Conservation (phyloP, 2,329 filamentous ascomycete genomes). For the Plectosphaerella cucumerina region DNA sequence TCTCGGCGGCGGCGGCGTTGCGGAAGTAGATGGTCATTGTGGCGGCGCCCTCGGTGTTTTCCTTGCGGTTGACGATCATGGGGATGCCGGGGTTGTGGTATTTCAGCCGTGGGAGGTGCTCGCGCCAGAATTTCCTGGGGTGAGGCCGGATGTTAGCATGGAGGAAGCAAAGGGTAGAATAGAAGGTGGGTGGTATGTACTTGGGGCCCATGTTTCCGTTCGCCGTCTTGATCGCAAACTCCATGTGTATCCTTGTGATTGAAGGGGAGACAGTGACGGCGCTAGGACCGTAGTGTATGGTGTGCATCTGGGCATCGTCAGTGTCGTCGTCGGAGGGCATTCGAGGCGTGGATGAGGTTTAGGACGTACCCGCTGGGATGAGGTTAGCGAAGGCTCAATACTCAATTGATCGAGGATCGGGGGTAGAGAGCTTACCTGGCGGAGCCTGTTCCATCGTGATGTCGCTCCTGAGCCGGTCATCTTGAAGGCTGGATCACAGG, state of each 20-base stretch:
- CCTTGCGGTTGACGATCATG: conserved; percentile 74
- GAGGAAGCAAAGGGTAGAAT: neutral
- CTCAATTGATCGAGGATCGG: neutral
- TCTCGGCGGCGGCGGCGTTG: conserved; percentile 23
- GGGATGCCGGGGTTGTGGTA: conserved; percentile 85
- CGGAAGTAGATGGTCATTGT: conserved; percentile 63
- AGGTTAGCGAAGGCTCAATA: conserved; percentile 7
- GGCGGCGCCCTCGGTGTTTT: conserved; percentile 50
- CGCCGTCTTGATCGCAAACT: conserved; percentile 59
- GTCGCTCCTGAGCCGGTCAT: conserved; percentile 37
- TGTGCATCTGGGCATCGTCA: conserved; percentile 56
- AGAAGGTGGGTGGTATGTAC: conserved; percentile 38
- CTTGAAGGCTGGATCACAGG: conserved; percentile 15
- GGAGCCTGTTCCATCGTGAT: conserved; percentile 67
- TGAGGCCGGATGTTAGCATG: neutral
- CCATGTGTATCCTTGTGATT: conserved; percentile 70
- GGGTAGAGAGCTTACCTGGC: conserved; percentile 55
- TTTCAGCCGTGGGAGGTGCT: conserved; percentile 81
- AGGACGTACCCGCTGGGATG: conserved; percentile 11
- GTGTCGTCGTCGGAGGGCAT: neutral
- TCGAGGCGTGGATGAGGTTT: neutral
- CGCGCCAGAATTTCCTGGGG: conserved; percentile 82
- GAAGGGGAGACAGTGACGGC: conserved; percentile 75
- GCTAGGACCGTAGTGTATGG: conserved; percentile 75
- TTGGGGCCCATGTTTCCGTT: conserved; percentile 69